Base-by-base conservation (phyloP, 176 grass and related monocot genomes). In the Musa troglodytarum region DNA sequence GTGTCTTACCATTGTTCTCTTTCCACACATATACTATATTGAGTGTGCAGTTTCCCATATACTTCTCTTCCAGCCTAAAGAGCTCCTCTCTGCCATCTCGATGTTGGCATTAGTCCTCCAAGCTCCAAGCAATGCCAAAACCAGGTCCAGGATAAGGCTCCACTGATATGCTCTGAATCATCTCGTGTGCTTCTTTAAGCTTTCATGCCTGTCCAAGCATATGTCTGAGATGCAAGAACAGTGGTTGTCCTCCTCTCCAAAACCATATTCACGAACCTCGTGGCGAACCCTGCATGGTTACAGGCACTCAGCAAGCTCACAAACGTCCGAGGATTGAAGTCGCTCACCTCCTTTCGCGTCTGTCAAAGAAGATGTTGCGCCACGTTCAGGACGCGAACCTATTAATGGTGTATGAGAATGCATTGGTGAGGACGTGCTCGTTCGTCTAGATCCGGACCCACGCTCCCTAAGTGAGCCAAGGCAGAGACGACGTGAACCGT, bases 1-100 rank as follows among this genome's bases (percentile, higher is more conserved):
- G 89, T 83, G 62, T 85, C 83, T 10, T 88, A 77, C 85, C 89
- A 88, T 56, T 81, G 83, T 69, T 78, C 85, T 83, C 74, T 87
- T 34, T 68, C 85, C 75, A 85, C 89, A 83, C 83, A 92, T 72
- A 88, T 92, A 75, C 69, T 88, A 7, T 80, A 88, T 50, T 85
- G 51, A 92, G 78, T 81, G 85, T 88, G 83, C 88, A 92, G 74
- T 92, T 92, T 23, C 85, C 89, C 2, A 85, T 85, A 79, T 88
- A 88, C 11, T n/a, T 14, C 72, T 82, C 85, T 76, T 91, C 89
- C 68, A 91, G 81, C 69, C 85, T 77, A 69, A 92, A 92, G 73
- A 83, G 85, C 58, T 85, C 78, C 82, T 61, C 74, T 92, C 89
- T 53, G 85, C 89, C 76, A 92, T 92, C 53, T 88, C 89, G 58